These are phyloP conservation scores for Globisporangium paddicum DNA, from an alignment of 352 stramenopile species.

Conservation along the genomic window DNA sequence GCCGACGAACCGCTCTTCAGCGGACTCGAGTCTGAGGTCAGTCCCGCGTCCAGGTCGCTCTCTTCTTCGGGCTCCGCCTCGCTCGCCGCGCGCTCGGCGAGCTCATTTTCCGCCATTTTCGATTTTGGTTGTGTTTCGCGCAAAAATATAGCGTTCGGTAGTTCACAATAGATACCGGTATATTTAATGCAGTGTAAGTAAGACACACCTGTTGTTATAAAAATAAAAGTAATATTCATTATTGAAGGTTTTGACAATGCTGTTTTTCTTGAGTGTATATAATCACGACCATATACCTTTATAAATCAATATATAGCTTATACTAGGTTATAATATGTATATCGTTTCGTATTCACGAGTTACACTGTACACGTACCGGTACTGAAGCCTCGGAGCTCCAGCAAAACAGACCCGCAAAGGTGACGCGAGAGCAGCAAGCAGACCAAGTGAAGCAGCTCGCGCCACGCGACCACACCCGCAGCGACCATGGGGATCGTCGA, in stretches of 20 bases:
- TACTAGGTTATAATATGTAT: no score
- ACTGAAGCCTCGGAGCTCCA: neutral
- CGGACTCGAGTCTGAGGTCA: conserved; percentile 10
- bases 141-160: neutral
- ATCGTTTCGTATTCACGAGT: no score
- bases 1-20: conserved; percentile 6
- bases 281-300: no score
- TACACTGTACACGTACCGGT: neutral
- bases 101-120: conserved; percentile 5
- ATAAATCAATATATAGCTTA: no score
- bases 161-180: neutral
- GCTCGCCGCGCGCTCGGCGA: neutral
- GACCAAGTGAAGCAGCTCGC: conserved; percentile 1
- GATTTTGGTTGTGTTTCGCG: neutral
- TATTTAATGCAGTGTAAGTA: neutral
- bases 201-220: no score
- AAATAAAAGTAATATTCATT: no score
- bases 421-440: neutral
- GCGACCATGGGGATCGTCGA: conserved; percentile 89
- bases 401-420: neutral
- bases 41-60: conserved; percentile 3
- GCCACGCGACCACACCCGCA: neutral
- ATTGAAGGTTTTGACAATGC: no score
- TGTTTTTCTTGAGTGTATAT: no score
- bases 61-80: conserved; percentile 16